A percentile compares a stretch with the other conserved stretches of the same genome.
Conservation (phyloP, 495 filamentous ascomycete species). For the Talaromyces borbonicus region DNA sequence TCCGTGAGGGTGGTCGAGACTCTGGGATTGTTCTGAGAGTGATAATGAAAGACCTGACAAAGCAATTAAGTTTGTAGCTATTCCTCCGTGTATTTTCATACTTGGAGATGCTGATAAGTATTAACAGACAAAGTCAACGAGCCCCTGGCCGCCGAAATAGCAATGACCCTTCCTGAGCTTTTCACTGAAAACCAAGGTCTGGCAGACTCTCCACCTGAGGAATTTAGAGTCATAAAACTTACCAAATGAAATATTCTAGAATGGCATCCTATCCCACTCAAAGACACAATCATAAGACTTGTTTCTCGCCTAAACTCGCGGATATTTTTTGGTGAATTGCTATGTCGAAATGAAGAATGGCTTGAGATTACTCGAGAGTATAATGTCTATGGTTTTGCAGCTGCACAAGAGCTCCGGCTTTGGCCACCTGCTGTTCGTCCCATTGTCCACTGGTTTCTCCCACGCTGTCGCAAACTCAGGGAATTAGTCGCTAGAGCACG, state of each 20-base stretch:
- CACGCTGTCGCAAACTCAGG: not conserved
- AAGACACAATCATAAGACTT: conserved; percentile 29
- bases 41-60: not conserved
- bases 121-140: not conserved
- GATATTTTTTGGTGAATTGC: conserved; percentile 32
- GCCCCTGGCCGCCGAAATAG: not conserved
- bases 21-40: not conserved
- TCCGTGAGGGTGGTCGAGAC: not conserved
- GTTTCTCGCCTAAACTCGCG: conserved; percentile 36
- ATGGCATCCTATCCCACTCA: conserved; percentile 13
- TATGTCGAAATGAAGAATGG: conserved; percentile 34
- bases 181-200: not conserved
- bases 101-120: not conserved
- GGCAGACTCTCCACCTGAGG: not conserved
- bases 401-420: conserved; percentile 20
- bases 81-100: not conserved
- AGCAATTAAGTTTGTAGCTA: not conserved
- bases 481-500: not conserved
- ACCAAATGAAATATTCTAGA: conserved; percentile 6
- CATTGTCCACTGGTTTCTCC: conserved; percentile 12
- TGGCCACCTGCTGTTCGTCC: conserved; percentile 28
- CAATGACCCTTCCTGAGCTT: not conserved
- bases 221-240: not conserved
- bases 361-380: conserved; percentile 30
- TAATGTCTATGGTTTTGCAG: conserved; percentile 26